Evolutionary conservation across 768 basidiomycete genomes (phyloP).

Genomic region (Nidula microcarpa): DNA sequence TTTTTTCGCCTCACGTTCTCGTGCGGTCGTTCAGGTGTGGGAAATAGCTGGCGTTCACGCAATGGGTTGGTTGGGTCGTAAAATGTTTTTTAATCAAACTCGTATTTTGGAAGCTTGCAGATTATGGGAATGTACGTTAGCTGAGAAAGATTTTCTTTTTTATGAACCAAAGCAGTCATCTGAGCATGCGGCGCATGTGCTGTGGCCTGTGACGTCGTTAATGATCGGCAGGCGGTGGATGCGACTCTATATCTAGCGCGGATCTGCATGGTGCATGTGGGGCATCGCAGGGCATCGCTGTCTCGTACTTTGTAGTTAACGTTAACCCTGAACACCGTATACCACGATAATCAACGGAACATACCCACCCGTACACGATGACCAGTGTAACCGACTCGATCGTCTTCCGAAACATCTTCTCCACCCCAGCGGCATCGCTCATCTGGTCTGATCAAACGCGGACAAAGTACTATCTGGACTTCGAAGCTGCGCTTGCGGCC

Average conservation of each 20-base stretch:
- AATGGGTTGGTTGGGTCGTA: background rate
- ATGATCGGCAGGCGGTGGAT: background rate
- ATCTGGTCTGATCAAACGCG: slow-evolving; percentile 38
- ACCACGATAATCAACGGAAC: too few relatives aligned
- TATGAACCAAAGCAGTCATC: background rate
- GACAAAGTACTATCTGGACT: slow-evolving; percentile 27
- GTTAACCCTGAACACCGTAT: too few relatives aligned
- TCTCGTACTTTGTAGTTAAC: too few relatives aligned
- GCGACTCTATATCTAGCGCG: background rate
- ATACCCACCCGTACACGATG: slow-evolving; percentile 11
- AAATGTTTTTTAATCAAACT: background rate
- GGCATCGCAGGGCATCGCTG: too few relatives aligned
- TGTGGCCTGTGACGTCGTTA: background rate
- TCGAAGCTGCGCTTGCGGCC: slow-evolving; percentile 25
- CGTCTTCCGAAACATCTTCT: slow-evolving; percentile 37
- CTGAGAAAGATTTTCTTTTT: background rate
- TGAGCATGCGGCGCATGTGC: background rate
- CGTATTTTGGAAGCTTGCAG: background rate
- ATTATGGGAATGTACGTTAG: slow-evolving; percentile 1
- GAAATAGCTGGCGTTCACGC: background rate
- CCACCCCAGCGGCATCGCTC: slow-evolving; percentile 27
- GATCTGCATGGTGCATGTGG: background rate
- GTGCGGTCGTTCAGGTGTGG: background rate
- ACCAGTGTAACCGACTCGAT: slow-evolving; percentile 28
- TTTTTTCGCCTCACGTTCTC: slow-evolving; percentile 1